Evolutionary conservation across 2,329 filamentous ascomycete species (phyloP), one percentile per base, ranked within the genome.

Genomic region (Neonectria ditissima): DNA sequence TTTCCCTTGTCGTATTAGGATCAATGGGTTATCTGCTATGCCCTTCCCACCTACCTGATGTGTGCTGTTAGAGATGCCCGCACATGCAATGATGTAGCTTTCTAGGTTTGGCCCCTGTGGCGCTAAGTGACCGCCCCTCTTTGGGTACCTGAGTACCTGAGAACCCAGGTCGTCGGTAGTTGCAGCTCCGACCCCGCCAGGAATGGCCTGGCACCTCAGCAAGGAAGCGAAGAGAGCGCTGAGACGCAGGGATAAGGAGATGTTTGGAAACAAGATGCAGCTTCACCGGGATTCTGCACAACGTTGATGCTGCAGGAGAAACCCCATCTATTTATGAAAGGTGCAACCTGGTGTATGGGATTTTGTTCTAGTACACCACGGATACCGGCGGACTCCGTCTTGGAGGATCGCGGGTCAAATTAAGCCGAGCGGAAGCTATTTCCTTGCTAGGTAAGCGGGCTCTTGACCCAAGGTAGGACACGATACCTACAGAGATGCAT

Each of bases 51-150:
- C 47, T 59, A 59, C 37, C 47, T 59, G 51, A 48, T 44, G 24
- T 41, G 43, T 24, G 4, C 22, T 22, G 44, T 39, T 9, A 5
- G 5, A 41, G 51, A 44, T 53, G 37, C 58, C 34, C 45, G 34
- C 51, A 55, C 51, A 55, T 50, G 58, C 58, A 44, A 56, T 62
- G 45, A 56, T 56, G 59, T 51, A 41, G 53, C 44, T 34, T 52
- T 56, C 53, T 59, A 39, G 56, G 56, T 59, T 56, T 55, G 45
- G 47, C 53, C 59, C 59, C 59, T 62, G 59, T 41, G 32, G 24
- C 59, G 53, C 44, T 51, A 56, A 47, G 39, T 56, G 37, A 26
- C 53, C 28, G 47, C 59, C 53, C 56, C 56, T 59, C 56, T 30
- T 57, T 54, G 22, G 50, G 56, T 47, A 47, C 56, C 22, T 50